Evolutionary conservation across 192 early-diverging fungal genomes (phyloP), one percentile per base, ranked within the genome.

Genomic region (Phycomyces nitens): DNA sequence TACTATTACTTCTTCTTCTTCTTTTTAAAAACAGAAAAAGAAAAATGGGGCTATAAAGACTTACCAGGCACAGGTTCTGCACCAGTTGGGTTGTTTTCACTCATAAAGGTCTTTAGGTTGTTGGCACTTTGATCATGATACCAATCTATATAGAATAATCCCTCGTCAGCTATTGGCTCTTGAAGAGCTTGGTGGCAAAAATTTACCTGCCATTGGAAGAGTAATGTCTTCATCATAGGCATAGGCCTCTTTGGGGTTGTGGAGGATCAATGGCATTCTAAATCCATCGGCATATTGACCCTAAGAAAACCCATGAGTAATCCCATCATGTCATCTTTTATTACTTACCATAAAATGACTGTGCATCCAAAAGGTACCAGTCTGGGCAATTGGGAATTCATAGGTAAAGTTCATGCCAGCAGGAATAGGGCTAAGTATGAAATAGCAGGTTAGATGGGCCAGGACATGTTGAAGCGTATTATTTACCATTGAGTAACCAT

Each of bases 291-390:
- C 86, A 72, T 94, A 94, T 72, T 92, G 89, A 10, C 56, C 69
- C 69, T 71, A 43, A 15, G 5, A 5, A 62, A n/a, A n/a, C n/a
- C n/a, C n/a, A 21, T 23, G 27, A 38, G 42, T 42, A 42, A 55
- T 15, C 18, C 53, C 9, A 15, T 18, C 16, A 24, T 44, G 39
- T 22, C 16, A 26, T 7, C 38, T 58, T 20, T 5, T 21, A 49
- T 8, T 22, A 18, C 39, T 20, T 61, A 78, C 81, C 38, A 68
- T 69, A 63, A 64, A 81, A 66, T 94, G 92, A 47, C 83, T 73
- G 64, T 94, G 92, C 58, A 88, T 83, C 94, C 94, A 95, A 76
- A 87, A 93, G 12, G 90, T 93, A 43, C 94, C 94, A 18, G 80
- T 80, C 61, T 95, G 91, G 53, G 67, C 63, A 47, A 87, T 72